Percentiles rank a stretch among this genome's conserved stretches.
Evolutionary conservation across 2,329 filamentous ascomycete genomes (phyloP).

Genomic region (Thelonectria olida): DNA sequence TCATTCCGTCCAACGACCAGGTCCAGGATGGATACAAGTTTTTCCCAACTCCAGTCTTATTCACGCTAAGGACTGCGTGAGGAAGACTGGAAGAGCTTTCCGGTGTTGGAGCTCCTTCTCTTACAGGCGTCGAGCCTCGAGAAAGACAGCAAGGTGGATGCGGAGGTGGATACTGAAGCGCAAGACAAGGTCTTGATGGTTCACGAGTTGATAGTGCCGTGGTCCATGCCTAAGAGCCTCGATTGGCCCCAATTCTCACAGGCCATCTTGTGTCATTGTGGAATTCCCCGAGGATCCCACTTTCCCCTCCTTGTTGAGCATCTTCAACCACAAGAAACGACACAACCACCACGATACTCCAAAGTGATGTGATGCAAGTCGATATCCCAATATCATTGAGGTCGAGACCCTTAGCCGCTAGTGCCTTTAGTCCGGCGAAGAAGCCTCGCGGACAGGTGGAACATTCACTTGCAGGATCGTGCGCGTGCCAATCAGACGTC

Average conservation of each 20-base stretch:
- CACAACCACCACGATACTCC: slow-evolving; percentile 8
- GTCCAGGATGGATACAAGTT: slow-evolving; percentile 15
- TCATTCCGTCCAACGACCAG: slow-evolving; percentile 14
- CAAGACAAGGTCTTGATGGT: slow-evolving; percentile 30
- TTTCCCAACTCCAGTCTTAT: slow-evolving; percentile 18
- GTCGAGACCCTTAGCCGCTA: slow-evolving; percentile 15
- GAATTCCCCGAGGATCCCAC: slow-evolving; percentile 28
- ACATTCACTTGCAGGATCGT: slow-evolving; percentile 25
- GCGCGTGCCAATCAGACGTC: slow-evolving; percentile 29
- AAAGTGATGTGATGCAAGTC: slow-evolving; percentile 15
- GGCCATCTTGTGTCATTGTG: slow-evolving; percentile 18
- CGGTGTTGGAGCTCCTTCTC: slow-evolving; percentile 6
- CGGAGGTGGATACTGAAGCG: slow-evolving; percentile 29
- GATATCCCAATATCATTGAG: slow-evolving; percentile 1
- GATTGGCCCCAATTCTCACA: slow-evolving; percentile 26
- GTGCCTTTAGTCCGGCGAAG: slow-evolving; percentile 35
- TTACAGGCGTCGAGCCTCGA: background rate
- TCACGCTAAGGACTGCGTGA: slow-evolving; percentile 4
- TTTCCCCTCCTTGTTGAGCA: slow-evolving; percentile 13
- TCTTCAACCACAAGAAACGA: slow-evolving; percentile 4
- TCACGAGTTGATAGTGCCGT: slow-evolving; percentile 23
- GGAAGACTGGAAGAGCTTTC: background rate
- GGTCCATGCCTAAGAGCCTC: slow-evolving; percentile 29
- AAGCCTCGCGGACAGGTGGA: slow-evolving; percentile 31
- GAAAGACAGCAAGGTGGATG: slow-evolving; percentile 19